These are phyloP conservation scores for Mrakiaceae sp. DNA, from an alignment of 1,284 basidiomycete genomes.

Conservation along the genomic window DNA sequence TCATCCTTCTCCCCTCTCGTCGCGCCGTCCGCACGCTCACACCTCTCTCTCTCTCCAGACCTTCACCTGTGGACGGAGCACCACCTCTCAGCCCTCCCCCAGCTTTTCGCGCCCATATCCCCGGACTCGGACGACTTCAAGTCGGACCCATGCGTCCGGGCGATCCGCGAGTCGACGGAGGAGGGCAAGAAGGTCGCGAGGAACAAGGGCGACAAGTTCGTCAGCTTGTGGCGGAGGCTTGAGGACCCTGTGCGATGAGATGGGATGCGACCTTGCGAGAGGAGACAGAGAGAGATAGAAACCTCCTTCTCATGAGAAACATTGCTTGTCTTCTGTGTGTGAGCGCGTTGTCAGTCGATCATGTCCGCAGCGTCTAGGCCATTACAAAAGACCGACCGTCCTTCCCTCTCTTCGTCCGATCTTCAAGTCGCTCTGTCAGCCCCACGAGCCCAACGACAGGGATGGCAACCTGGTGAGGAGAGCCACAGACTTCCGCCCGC, in stretches of 20 bases:
- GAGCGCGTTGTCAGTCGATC: too few species aligned
- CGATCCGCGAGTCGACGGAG: slow-evolving; percentile 71
- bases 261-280: too few species aligned
- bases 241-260: slow-evolving; percentile 1
- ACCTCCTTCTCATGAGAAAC: too few species aligned
- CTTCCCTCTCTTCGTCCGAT: too few species aligned
- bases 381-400: too few species aligned
- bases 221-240: slow-evolving; percentile 12
- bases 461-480: too few species aligned
- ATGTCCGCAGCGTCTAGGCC: too few species aligned
- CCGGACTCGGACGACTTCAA: slow-evolving; percentile 10
- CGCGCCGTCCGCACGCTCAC: not conserved
- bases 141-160: slow-evolving; percentile 53
- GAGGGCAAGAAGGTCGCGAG: slow-evolving; percentile 94
- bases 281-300: too few species aligned
- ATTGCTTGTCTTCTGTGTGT: too few species aligned
- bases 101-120: slow-evolving; percentile 65
- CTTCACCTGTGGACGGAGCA: slow-evolving; percentile 91
- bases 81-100: slow-evolving; percentile 66
- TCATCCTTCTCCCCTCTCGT: not conserved
- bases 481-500: too few species aligned
- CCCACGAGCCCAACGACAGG: too few species aligned
- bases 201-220: slow-evolving; percentile 73
- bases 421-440: too few species aligned
- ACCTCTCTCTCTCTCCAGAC: slow-evolving; percentile 37